Percentiles rank a stretch among this genome's conserved stretches.
Evolutionary conservation across 257 asterid species (phyloP).

Genomic region (Nicotiana benthamiana): DNA sequence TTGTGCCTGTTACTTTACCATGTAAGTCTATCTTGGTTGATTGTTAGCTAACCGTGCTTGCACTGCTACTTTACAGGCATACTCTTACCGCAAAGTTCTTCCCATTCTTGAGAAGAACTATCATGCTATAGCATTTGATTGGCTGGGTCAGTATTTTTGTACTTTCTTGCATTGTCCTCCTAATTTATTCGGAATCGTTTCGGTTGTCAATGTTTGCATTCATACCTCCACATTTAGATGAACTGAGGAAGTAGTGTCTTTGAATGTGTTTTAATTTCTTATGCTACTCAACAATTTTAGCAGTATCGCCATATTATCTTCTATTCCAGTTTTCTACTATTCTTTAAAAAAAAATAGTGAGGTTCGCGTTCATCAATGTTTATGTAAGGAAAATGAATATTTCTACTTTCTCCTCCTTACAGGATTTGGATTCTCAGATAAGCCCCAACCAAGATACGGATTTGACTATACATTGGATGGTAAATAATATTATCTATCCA

Average conservation of each 20-base stretch:
- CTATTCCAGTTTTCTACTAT: not conserved
- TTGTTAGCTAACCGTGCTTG: not conserved
- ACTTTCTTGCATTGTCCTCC: not conserved
- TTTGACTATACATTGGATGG: slow-evolving; percentile 88
- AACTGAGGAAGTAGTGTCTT: not conserved
- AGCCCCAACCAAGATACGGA: slow-evolving; percentile 89
- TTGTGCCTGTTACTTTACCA: not conserved
- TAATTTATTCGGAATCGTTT: not conserved
- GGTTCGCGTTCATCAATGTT: not conserved
- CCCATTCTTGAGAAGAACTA: slow-evolving; percentile 70
- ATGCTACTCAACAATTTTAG: not conserved
- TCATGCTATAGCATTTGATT: slow-evolving; percentile 65
- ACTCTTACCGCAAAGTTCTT: slow-evolving; percentile 80
- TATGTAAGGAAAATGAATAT: not conserved
- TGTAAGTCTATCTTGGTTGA: not conserved
- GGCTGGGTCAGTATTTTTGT: slow-evolving; percentile 57
- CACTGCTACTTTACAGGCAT: slow-evolving; percentile 48
- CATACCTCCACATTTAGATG: not conserved
- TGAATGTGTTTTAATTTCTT: not conserved
- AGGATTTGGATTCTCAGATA: slow-evolving; percentile 98
- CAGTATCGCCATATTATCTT: not conserved
- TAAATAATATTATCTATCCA: slow-evolving; percentile 8
- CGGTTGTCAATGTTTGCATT: not conserved
- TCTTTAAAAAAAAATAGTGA: not conserved
- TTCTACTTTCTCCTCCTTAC: slow-evolving; percentile 17